A percentile compares a stretch with the other conserved stretches of the same genome.
Evolutionary conservation across 2,329 filamentous ascomycete species (phyloP).

Genomic region (Colletotrichum agaves): DNA sequence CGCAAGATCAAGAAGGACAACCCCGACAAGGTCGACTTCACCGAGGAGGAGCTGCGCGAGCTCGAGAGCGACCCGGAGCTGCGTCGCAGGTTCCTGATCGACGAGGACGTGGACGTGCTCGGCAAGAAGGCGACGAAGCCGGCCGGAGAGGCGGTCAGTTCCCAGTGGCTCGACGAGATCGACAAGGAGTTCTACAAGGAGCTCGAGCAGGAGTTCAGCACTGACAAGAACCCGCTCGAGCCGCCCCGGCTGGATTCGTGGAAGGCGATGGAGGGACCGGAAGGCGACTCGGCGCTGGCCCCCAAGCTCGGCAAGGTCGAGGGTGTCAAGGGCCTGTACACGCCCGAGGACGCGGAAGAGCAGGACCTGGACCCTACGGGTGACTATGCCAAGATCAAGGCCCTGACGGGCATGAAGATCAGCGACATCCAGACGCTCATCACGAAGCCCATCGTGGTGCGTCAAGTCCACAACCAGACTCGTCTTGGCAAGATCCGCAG

Average conservation of each 20-base stretch:
- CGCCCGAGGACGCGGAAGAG: constrained; percentile 61
- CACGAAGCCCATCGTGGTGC: constrained; percentile 78
- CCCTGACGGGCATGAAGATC: constrained; percentile 64
- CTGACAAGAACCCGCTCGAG: constrained; percentile 43
- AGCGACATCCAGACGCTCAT: constrained; percentile 65
- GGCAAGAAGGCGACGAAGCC: constrained; percentile 21
- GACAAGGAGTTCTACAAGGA: constrained; percentile 43
- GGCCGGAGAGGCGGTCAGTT: not conserved
- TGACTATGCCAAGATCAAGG: constrained; percentile 63
- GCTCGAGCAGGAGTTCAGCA: constrained; percentile 39
- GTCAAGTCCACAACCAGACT: constrained; percentile 89
- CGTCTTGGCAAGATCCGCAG: constrained; percentile 92
- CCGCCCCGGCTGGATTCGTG: constrained; percentile 50
- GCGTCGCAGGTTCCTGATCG: constrained; percentile 50
- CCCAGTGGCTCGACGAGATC: constrained; percentile 35
- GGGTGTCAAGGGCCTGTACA: constrained; percentile 64
- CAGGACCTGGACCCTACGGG: constrained; percentile 62
- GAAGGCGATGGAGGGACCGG: constrained; percentile 43
- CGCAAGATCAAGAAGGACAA: constrained; percentile 54
- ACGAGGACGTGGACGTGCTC: constrained; percentile 37
- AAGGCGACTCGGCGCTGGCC: constrained; percentile 57
- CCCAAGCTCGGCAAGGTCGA: constrained; percentile 63
- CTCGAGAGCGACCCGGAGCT: constrained; percentile 53
- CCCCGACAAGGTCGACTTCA: constrained; percentile 65
- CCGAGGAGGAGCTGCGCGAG: constrained; percentile 59